A percentile compares a stretch with the other conserved stretches of the same genome.
These are phyloP conservation scores for Tetradesmus lagerheimii DNA, from an alignment of 139 green algal species.

Conservation along the genomic window DNA sequence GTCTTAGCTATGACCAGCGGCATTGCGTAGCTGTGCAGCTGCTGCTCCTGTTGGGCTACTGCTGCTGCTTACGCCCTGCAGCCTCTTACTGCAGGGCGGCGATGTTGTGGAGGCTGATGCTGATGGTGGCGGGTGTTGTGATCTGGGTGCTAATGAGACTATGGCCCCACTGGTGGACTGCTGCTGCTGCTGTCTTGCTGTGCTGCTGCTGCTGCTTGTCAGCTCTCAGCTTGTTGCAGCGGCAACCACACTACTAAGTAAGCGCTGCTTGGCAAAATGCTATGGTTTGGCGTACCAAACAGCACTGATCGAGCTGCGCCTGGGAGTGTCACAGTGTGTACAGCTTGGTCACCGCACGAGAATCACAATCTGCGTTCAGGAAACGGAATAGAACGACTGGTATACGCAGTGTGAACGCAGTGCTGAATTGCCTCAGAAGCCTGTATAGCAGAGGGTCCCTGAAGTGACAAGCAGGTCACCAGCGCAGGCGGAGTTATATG, in stretches of 20 bases:
- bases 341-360: too few relatives aligned
- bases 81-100: background rate
- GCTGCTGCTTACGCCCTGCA: background rate
- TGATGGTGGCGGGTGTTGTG: background rate
- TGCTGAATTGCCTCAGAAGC: too few relatives aligned
- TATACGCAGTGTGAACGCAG: too few relatives aligned
- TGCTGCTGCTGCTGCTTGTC: conserved; percentile 1
- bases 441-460: too few relatives aligned
- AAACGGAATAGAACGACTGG: too few relatives aligned
- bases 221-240: too few relatives aligned
- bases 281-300: too few relatives aligned
- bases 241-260: too few relatives aligned
- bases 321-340: too few relatives aligned
- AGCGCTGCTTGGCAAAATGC: background rate
- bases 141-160: background rate
- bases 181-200: conserved; percentile 9
- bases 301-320: too few relatives aligned
- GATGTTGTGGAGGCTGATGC: background rate
- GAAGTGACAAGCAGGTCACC: background rate
- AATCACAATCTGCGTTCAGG: too few relatives aligned
- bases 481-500: too few relatives aligned
- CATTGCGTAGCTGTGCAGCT: conserved; percentile 12
- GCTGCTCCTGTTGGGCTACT: background rate
- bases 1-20: conserved; percentile 53
- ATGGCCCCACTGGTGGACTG: background rate